These are phyloP conservation scores for Leccinum pellstonianum DNA, from an alignment of 768 basidiomycete genomes.

Conservation along the genomic window DNA sequence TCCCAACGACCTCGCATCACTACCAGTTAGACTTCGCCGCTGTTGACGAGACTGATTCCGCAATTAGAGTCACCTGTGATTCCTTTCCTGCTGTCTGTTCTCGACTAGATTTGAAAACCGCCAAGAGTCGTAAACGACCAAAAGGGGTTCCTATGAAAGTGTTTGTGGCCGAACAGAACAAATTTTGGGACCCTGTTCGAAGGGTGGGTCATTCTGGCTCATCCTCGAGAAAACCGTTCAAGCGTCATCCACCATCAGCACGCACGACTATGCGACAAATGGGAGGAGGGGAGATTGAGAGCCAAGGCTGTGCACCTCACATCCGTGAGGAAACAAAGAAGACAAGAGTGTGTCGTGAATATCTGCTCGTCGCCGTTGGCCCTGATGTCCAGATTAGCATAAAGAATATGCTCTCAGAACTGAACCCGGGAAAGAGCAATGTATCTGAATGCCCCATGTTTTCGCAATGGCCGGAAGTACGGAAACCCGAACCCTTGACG, in stretches of 20 bases:
- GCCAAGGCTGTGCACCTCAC: slow-evolving; percentile 3
- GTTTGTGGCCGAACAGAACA: background rate
- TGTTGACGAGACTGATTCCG: background rate
- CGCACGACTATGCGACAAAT: background rate
- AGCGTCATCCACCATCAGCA: slow-evolving; percentile 3
- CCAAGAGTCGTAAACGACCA: background rate
- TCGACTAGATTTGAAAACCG: background rate
- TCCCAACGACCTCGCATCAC: background rate
- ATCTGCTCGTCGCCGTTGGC: background rate
- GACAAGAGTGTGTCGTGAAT: slow-evolving; percentile 1
- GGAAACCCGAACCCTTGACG: slow-evolving; percentile 3
- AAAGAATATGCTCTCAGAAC: background rate
- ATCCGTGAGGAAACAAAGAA: slow-evolving; percentile 3
- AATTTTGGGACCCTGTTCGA: background rate
- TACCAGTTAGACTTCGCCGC: background rate
- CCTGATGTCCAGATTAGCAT: slow-evolving; percentile 9
- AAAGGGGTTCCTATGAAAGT: background rate
- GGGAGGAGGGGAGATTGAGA: background rate
- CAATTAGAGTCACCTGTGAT: background rate
- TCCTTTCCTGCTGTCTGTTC: background rate
- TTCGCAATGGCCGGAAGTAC: slow-evolving; percentile 7
- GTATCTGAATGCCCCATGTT: background rate
- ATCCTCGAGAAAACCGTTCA: background rate
- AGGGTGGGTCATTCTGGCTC: background rate
- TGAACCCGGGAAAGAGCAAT: background rate